These are phyloP conservation scores for Amphichorda felina DNA, from an alignment of 2,329 filamentous ascomycete genomes.

Conservation along the genomic window DNA sequence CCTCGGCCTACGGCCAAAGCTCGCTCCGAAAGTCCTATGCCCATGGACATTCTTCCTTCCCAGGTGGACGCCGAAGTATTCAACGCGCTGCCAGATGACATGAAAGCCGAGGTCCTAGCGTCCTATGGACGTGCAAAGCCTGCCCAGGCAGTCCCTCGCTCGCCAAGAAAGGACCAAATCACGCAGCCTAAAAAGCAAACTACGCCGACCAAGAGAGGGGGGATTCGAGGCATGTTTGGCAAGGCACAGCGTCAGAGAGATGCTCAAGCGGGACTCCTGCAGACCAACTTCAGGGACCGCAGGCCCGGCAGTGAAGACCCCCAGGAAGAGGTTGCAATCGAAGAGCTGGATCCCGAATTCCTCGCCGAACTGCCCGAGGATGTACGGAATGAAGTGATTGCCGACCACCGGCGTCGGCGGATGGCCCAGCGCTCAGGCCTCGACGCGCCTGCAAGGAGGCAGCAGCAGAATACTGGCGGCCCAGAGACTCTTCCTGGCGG, in stretches of 20 bases:
- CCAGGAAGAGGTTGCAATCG: slow-evolving; percentile 21
- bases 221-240: slow-evolving; percentile 24
- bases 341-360: slow-evolving; percentile 57
- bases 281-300: slow-evolving; percentile 58
- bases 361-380: slow-evolving; percentile 76
- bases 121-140: slow-evolving; percentile 46
- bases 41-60: slow-evolving; percentile 44
- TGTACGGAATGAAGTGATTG: slow-evolving; percentile 64
- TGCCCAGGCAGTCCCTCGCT: slow-evolving; percentile 30
- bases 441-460: slow-evolving; percentile 19
- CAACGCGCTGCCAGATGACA: slow-evolving; percentile 69
- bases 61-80: slow-evolving; percentile 82
- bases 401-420: slow-evolving; percentile 50
- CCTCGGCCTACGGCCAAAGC: slow-evolving; percentile 15
- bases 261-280: slow-evolving; percentile 49
- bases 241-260: slow-evolving; percentile 39
- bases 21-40: slow-evolving; percentile 27
- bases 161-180: slow-evolving; percentile 42
- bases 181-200: slow-evolving; percentile 37
- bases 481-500: slow-evolving; percentile 15
- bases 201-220: slow-evolving; percentile 56
- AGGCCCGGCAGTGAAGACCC: slow-evolving; percentile 16
- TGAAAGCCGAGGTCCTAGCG: slow-evolving; percentile 72
- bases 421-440: slow-evolving; percentile 44
- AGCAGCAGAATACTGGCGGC: background rate